phyloP scores from a whole-genome alignment of 2,329 filamentous ascomycete genomes.

The Dactylella cylindrospora region DNA sequence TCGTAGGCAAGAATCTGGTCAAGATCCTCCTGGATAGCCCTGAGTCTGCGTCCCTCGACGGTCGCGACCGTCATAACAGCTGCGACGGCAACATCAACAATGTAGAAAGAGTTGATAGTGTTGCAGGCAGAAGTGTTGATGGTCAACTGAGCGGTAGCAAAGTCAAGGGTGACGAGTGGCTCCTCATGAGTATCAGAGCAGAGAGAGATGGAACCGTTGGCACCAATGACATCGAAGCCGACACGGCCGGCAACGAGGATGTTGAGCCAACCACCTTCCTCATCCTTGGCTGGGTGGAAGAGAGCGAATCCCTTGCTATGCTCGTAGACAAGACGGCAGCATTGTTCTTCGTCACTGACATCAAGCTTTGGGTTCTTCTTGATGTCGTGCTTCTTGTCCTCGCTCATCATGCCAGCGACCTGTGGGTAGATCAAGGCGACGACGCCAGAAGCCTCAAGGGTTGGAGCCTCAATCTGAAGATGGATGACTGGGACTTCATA shows the following conservation, averaged over 20 bases:
- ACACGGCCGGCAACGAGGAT: conserved; percentile 47
- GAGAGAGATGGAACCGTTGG: conserved; percentile 47
- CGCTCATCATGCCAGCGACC: conserved; percentile 45
- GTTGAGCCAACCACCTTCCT: conserved; percentile 47
- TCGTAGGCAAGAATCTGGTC: conserved; percentile 42
- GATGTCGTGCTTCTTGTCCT: conserved; percentile 37
- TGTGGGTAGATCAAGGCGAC: conserved; percentile 48
- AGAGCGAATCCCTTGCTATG: conserved; percentile 47
- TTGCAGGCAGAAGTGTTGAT: conserved; percentile 47
- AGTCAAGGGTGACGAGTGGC: conserved; percentile 47
- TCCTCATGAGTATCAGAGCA: conserved; percentile 47
- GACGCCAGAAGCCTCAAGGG: conserved; percentile 43
- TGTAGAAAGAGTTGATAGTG: conserved; percentile 48
- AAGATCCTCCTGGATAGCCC: conserved; percentile 44
- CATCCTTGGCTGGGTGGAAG: conserved; percentile 47
- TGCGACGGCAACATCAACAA: conserved; percentile 49
- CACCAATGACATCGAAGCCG: conserved; percentile 47
- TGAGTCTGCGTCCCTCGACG: conserved; percentile 47
- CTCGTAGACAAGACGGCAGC: conserved; percentile 48
- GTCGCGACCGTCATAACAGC: conserved; percentile 48
- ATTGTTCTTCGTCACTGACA: conserved; percentile 47
- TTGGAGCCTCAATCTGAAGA: conserved; percentile 46
- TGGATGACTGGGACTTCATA: conserved; percentile 46
- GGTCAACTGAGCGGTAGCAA: conserved; percentile 42
- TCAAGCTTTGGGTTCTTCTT: conserved; percentile 46